These are phyloP conservation scores for Naganishia friedmannii DNA, from an alignment of 768 basidiomycete genomes.

Conservation along the genomic window DNA sequence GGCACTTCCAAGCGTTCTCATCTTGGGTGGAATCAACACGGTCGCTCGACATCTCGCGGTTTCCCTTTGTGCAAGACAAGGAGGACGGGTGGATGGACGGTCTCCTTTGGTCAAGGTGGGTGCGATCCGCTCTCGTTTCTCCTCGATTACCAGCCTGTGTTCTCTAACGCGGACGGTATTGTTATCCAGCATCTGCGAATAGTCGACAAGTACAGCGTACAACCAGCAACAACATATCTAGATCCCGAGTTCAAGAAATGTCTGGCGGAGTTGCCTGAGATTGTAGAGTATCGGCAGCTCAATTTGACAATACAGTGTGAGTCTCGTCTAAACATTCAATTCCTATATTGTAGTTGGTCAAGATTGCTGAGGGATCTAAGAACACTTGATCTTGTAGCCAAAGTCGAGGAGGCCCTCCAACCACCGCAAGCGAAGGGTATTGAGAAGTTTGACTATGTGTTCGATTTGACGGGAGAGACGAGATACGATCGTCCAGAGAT, in stretches of 20 bases:
- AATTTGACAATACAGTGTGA: conserved; percentile 36
- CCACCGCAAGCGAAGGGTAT: conserved; percentile 28
- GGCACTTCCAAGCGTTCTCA: conserved; percentile 10
- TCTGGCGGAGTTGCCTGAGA: conserved; percentile 24
- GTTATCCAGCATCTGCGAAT: neutral
- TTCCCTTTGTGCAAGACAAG: conserved; percentile 20
- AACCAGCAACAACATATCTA: conserved; percentile 48
- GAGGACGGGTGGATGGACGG: neutral
- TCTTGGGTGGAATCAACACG: conserved; percentile 25
- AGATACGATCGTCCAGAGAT: conserved; percentile 47
- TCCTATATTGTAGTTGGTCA: too few species aligned
- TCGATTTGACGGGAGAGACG: conserved; percentile 48
- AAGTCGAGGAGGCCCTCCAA: conserved; percentile 39
- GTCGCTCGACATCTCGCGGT: conserved; percentile 18
- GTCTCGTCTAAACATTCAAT: neutral
- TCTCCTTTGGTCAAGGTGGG: conserved; percentile 18
- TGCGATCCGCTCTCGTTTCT: neutral
- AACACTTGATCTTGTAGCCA: neutral
- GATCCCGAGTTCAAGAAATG: conserved; percentile 41
- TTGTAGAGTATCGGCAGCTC: conserved; percentile 46
- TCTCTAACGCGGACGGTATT: neutral
- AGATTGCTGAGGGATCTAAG: neutral
- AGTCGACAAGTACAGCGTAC: conserved; percentile 45
- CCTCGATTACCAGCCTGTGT: neutral
- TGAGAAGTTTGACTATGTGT: conserved; percentile 42